Evolutionary conservation across 768 basidiomycete species (phyloP).

Genomic region (Jaapia argillacea): DNA sequence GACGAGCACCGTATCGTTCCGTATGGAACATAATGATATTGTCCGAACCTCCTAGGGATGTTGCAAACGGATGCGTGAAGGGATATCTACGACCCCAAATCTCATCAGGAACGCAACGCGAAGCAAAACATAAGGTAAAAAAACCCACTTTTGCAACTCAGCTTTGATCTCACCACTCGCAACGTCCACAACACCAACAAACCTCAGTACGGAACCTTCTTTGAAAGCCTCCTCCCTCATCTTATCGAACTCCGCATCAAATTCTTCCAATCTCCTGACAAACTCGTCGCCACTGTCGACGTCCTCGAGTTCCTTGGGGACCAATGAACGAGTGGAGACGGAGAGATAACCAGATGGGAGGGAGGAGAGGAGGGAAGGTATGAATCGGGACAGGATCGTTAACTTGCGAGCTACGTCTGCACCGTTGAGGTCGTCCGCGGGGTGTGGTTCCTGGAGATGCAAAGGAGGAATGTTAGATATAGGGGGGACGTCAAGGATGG

Average conservation of each 20-base stretch:
- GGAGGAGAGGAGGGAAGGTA: conserved; percentile 38
- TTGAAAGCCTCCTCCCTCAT: conserved; percentile 69
- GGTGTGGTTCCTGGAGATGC: conserved; percentile 81
- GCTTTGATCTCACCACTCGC: conserved; percentile 65
- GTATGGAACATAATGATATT: conserved; percentile 99
- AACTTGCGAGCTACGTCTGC: conserved; percentile 96
- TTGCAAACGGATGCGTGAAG: conserved; percentile 85
- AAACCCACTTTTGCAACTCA: conserved; percentile 75
- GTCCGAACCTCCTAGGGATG: conserved; percentile 91
- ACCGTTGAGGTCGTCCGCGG: conserved; percentile 93
- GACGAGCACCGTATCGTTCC: conserved; percentile 77
- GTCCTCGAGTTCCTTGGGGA: conserved; percentile 64
- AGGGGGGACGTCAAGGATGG: background rate
- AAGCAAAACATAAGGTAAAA: background rate
- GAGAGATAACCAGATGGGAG: conserved; percentile 74
- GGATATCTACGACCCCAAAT: conserved; percentile 56
- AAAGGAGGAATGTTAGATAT: background rate
- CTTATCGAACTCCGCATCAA: conserved; percentile 69
- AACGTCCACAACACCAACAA: conserved; percentile 91
- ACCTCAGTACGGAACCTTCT: conserved; percentile 82
- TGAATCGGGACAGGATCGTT: conserved; percentile 83
- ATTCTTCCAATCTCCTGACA: conserved; percentile 66
- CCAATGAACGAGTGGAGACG: conserved; percentile 77
- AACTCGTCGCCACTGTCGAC: conserved; percentile 76
- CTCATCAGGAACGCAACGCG: background rate